Evolutionary conservation across 306 rosid species (phyloP), one percentile per base, ranked within the genome.

Genomic region (Corylus heterophylla): DNA sequence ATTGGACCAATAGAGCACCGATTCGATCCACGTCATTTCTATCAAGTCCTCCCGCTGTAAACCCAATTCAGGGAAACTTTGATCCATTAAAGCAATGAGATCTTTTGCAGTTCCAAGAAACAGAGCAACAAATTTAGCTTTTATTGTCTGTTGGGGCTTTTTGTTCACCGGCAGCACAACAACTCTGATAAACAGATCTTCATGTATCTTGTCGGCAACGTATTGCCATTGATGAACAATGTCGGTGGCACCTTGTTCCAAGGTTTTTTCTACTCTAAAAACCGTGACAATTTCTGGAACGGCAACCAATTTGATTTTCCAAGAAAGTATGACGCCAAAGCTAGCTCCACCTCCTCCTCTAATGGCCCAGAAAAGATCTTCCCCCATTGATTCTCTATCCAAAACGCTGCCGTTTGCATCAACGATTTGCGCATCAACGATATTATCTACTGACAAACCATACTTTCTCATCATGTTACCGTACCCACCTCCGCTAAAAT

Each of bases 341-440:
- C 97, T 90, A 25, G 92, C 97, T 25, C 92, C 94, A 54, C 97
- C 97, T 10, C 94, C 96, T 9, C 97, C 96, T 83, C 87, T 88
- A 79, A 92, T 88, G 16, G 96, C 96, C 97, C 97, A 93, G 17
- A 93, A 93, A 76, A 93, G 87, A 85, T 90, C 92, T 48, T 90
- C 96, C 18, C 97, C 96, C 97, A 93, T 93, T 48, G 89, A 79
- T 61, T 72, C 45, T 75, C 92, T 82, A 20, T 88, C 90, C 55
- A 92, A 44, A 25, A 88, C 27, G 16, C 82, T 88, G 5, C 92
- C 97, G 56, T 74, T 75, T 71, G 52, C 88, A 78, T 89, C 93
- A 7, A 92, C 91, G 5, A 90, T 54, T 5, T 7, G 2, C 4
- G 93, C 96, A 82, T 92, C 96, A 54, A 90, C 1, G n/a, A 88